Base-by-base conservation (phyloP, 148 eudicot species). In the Limonium bicolor region DNA sequence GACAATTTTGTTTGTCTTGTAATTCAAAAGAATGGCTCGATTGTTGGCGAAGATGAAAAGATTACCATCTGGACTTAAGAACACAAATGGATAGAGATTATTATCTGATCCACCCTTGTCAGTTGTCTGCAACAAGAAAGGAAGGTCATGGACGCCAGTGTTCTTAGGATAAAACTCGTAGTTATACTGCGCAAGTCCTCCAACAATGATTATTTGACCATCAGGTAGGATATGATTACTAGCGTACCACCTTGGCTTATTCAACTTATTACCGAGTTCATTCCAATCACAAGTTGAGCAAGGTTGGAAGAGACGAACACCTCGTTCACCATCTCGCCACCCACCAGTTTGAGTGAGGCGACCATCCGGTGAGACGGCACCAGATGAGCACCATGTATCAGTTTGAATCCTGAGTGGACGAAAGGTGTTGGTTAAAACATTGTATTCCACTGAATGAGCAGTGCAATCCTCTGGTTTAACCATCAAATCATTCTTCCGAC, bases 71-170 rank as follows among this genome's bases (percentile, higher is more conserved):
- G 94, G 92, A 4, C 77, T 36, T 2, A 88, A 52, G 41, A 77
- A 68, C 47, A 88, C 52, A 64, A 88, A 88, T 0, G 97, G 97
- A 55, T 88, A 88, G 13, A 88, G 93, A 62, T 88, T 88, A 55
- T 88, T 88, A 36, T 88, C 97, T 11, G 29, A 46, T 3, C 73
- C 78, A n/a, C 26, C 48, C 1, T 55, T 59, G 22, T 88, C 97
- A 23, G 37, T 35, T 0, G 97, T 84, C 14, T 76, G 57, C 0
- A 19, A 39, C 49, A 88, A 41, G 62, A 88, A 88, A 0, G 53
- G 61, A 5, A 84, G 54, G 20, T n/a, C 27, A 12, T 43, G 16
- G 30, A 43, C 19, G 29, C 4, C 27, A 2, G 14, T 13, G 2
- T 42, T 4, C 6, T 62, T 71, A 0, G 97, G 99, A 30, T 58